Base-by-base conservation (phyloP, 257 asterid species). In the Gentiana dahurica region DNA sequence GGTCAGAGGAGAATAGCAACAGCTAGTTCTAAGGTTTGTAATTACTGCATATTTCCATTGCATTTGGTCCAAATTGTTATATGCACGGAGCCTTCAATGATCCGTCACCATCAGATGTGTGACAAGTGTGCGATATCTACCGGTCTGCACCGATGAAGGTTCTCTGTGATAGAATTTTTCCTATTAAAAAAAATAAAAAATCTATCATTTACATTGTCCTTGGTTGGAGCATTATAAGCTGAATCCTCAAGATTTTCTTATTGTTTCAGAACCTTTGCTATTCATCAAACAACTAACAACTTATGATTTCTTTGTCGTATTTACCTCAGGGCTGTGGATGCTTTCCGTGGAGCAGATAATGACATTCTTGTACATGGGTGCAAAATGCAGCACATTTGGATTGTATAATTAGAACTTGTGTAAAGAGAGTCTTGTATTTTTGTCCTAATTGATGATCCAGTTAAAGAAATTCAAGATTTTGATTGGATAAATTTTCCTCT, bases 301-400 rank as follows among this genome's bases (percentile, higher is more conserved):
- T 24, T 24, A 24, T 43, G 2, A 3, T 6, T 32, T 39, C 6
- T 34, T 53, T 11, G 13, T 6, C 5, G 36, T 66, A 7, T 53
- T 67, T 73, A 12, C 41, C 55, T 3, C 72, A 83, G 92, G 58
- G 81, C 45, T 83, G 92, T 62, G 54, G 71, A 53, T 83, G 87
- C 80, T 77, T 80, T 10, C 72, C 83, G 3, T 80, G 87, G 84
- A 54, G 75, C 49, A 68, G 72, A 58, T 62, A 77, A 66, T 77
- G 5, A 13, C 60, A 47, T 10, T 11, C 33, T 37, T 15, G 37
- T 10, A 12, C 49, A 51, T 50, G 47, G 43, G 47, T 35, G 59
- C 34, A 12, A 24, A 12, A 65, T 8, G 55, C 13, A 33, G 38
- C 58, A 52, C 35, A 37, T 34, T 56, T 32, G 34, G 24, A 24